Evolutionary conservation across 805 yeast species (phyloP), one percentile per base, ranked within the genome.

Genomic region (Yarrowia osloensis): DNA sequence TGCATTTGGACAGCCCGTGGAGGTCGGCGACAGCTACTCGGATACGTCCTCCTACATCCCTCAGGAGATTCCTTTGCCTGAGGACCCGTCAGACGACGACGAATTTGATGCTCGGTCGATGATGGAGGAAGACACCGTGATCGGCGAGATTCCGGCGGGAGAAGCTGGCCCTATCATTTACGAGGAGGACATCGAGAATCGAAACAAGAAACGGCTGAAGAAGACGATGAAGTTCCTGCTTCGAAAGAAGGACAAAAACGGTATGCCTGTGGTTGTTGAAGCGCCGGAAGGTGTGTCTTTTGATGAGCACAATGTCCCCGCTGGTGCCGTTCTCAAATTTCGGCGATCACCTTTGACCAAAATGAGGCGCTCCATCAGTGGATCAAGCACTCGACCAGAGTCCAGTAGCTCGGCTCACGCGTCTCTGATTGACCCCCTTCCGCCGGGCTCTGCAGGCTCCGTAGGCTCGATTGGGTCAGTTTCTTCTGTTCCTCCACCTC

Each of bases 211-310:
- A 39, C 66, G 69, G 17, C 54, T 70, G 57, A 59, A 67, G 29
- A 70, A 68, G 47, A 69, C 69, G 12, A 59, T 70, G 66, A 68
- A 68, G 46, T 61, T 62, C 15, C 8, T 68, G 35, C 55, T 68
- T 8, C 49, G 42, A 57, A 37, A 40, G 26, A 39, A 40, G 28
- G 49, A n/a, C 12, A 28, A 28, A 13, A 26, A 57, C 31, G 63
- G 49, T 8, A 22, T 28, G 37, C 12, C 63, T 7, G 37, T 40
- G 13, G 31, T 17, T 2, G 31, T 19, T 17, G 61, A 37, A 9
- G 28, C 19, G 1, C 35, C 47, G 19, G 63, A 39, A 5, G 26
- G 37, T 1, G 49, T 8, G 5, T n/a, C 31, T 19, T n/a, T 55
- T 11, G 62, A 55, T 15, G 62, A 55, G 2, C n/a, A 39, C 2